Evolutionary conservation across 2,329 filamentous ascomycete genomes (phyloP), one percentile per base, ranked within the genome.

Genomic region (Pyrenophora graminea): DNA sequence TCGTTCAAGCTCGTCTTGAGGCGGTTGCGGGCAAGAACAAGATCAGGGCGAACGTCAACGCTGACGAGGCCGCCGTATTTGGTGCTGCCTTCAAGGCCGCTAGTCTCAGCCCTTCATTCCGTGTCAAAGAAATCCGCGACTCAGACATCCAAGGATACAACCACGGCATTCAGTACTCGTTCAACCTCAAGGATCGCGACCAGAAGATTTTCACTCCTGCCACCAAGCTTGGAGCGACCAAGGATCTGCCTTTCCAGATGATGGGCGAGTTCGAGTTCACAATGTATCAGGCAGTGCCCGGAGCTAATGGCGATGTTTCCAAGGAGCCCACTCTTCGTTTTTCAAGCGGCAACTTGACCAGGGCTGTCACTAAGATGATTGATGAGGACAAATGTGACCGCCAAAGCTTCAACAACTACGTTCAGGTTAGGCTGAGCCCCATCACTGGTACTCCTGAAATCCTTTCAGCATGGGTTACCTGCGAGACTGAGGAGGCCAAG

Each of bases 41-140:
- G 79, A 81, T 99, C 53, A 88, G 91, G 59, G 89, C 87, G 68
- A 99, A 95, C 65, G 94, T 99, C 69, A 99, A 99, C 77, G 89
- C 93, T 9, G 94, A 99, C 67, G 94, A 99, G 76, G 89, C 94
- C 19, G 94, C 94, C 43, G 94, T 96, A 8, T 96, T 97, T 73
- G 94, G 94, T 64, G 93, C 94, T 48, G 92, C 89, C 23, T 97
- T 99, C 81, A 90, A 92, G 69, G 94, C 90, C 43, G 94, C 94
- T 45, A 86, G 90, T 63, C 82, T 99, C 51, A 97, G 91, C 76
- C 91, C 93, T 34, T 93, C 89, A 71, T 99, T 99, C 85, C 88
- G 91, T 55, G 94, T 99, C 70, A 99, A 97, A 81, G 94, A 97
- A 69, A 99, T 99, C 60, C 83, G 89, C 52, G 85, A 89, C 44